These are phyloP conservation scores for Daldinia childiae DNA, from an alignment of 495 filamentous ascomycete species.

Conservation along the genomic window DNA sequence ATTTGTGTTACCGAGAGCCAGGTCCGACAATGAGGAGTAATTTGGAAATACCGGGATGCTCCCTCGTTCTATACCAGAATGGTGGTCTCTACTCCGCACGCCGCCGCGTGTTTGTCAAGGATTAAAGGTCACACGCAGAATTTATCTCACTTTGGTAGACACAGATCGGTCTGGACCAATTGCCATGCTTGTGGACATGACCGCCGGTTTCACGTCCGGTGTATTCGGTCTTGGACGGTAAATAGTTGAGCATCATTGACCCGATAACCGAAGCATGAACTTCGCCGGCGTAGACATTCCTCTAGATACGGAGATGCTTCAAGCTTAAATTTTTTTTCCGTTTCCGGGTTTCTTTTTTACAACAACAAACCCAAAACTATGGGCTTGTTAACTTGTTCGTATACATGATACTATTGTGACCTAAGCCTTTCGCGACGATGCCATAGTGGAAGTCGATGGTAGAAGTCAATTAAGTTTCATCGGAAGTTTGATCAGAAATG, in stretches of 20 bases:
- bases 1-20: conserved; percentile 14
- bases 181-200: not conserved
- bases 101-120: conserved; percentile 3
- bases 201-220: not conserved
- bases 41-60: not conserved
- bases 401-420: not conserved
- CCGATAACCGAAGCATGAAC: not conserved
- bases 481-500: not conserved
- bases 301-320: not conserved
- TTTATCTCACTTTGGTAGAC: not conserved
- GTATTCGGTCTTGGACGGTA: not conserved
- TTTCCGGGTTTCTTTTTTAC: no score
- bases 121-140: conserved; percentile 2
- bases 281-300: not conserved
- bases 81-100: conserved; percentile 1
- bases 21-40: conserved; percentile 35
- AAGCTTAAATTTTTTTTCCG: not conserved
- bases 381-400: not conserved
- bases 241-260: not conserved
- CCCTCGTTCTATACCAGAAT: not conserved
- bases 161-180: not conserved
- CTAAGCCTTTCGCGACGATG: not conserved
- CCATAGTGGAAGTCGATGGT: not conserved
- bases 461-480: not conserved
- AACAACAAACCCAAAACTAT: no score